A percentile compares a stretch with the other conserved stretches of the same genome.
Conservation (phyloP, 495 filamentous ascomycete species). For the Daldinia caldariorum region DNA sequence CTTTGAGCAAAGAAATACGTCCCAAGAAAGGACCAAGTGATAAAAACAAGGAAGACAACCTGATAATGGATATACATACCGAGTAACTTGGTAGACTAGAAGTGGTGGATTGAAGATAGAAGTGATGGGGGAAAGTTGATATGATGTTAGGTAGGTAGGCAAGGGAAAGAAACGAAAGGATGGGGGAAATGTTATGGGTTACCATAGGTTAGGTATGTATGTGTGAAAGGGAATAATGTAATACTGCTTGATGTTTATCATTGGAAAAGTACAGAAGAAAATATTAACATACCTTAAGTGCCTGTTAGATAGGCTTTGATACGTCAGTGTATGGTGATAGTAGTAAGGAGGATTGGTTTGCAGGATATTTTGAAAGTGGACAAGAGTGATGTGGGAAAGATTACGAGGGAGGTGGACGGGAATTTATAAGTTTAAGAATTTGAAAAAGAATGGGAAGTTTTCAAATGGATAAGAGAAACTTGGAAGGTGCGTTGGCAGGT, state of each 20-base stretch:
- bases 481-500: background rate
- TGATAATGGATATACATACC: background rate
- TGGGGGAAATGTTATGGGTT: background rate
- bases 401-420: background rate
- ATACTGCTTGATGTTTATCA: too few species aligned
- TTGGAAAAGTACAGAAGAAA: background rate
- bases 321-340: background rate
- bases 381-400: background rate
- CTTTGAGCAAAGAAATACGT: too few species aligned
- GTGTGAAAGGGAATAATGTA: too few species aligned
- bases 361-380: background rate
- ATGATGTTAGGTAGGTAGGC: too few species aligned
- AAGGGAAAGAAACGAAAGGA: background rate
- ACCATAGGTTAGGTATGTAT: too few species aligned
- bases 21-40: too few species aligned
- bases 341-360: background rate
- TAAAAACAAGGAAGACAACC: background rate
- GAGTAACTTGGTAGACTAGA: background rate
- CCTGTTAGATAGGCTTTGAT: background rate
- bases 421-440: background rate
- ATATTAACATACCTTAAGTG: background rate
- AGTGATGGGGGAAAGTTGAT: too few species aligned
- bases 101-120: too few species aligned
- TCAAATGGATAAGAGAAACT: background rate
- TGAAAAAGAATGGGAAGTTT: background rate